These are phyloP conservation scores for Asterophora parasitica DNA, from an alignment of 768 basidiomycete species.

Conservation along the genomic window DNA sequence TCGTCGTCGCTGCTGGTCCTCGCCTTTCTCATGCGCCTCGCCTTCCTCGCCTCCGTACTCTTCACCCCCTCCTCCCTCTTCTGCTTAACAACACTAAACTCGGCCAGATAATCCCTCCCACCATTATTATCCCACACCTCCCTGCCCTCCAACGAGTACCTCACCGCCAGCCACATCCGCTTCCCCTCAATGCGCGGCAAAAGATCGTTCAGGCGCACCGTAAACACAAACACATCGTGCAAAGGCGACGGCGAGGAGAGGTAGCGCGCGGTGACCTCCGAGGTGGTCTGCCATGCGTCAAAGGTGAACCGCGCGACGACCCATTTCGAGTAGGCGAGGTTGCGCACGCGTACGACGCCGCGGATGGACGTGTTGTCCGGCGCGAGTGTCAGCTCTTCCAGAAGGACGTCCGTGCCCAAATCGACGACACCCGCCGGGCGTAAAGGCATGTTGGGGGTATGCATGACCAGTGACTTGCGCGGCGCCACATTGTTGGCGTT, in stretches of 20 bases:
- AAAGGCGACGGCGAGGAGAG: slow-evolving; percentile 40
- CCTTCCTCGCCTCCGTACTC: slow-evolving; percentile 22
- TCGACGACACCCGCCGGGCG: slow-evolving; percentile 22
- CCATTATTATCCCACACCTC: slow-evolving; percentile 94
- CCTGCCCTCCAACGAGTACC: slow-evolving; percentile 61
- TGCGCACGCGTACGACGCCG: slow-evolving; percentile 78
- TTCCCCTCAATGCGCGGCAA: slow-evolving; percentile 76
- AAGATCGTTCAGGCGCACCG: slow-evolving; percentile 73
- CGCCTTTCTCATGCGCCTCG: slow-evolving; percentile 11
- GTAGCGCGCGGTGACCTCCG: slow-evolving; percentile 82
- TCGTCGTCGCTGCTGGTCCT: slow-evolving; percentile 13
- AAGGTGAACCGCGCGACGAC: slow-evolving; percentile 89
- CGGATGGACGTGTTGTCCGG: slow-evolving; percentile 50
- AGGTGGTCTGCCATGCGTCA: slow-evolving; percentile 94
- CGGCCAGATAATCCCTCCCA: slow-evolving; percentile 73
- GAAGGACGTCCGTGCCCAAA: slow-evolving; percentile 38
- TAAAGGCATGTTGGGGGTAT: slow-evolving; percentile 71
- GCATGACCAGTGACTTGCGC: slow-evolving; percentile 48
- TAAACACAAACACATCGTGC: slow-evolving; percentile 75
- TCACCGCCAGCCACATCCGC: slow-evolving; percentile 72
- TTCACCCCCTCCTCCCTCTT: slow-evolving; percentile 22
- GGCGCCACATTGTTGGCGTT: no score
- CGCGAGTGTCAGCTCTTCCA: slow-evolving; percentile 53
- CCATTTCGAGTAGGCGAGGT: slow-evolving; percentile 84
- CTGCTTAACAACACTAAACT: slow-evolving; percentile 43